Evolutionary conservation across 2,329 filamentous ascomycete species (phyloP).

Genomic region (Colletotrichum magnum): DNA sequence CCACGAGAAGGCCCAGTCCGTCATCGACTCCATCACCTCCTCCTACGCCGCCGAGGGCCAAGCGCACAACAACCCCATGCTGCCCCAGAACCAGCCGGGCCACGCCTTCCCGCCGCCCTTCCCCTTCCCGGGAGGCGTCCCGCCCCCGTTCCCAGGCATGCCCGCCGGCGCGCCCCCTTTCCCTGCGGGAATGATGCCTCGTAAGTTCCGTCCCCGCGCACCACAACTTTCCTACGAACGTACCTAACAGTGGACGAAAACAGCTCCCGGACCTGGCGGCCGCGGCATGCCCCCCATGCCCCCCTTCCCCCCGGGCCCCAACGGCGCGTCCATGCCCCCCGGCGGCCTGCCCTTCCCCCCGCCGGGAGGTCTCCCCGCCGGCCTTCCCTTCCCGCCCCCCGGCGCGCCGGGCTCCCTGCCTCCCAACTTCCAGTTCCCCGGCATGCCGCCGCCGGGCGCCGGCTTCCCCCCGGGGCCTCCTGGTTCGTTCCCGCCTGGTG

Average conservation of each 20-base stretch:
- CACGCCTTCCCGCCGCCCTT: constrained; percentile 68
- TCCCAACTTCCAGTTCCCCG: constrained; percentile 66
- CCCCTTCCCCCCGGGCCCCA: constrained; percentile 58
- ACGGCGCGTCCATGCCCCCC: constrained; percentile 54
- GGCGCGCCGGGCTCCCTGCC: constrained; percentile 46
- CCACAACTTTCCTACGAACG: neutral
- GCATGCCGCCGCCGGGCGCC: constrained; percentile 56
- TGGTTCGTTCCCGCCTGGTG: constrained; percentile 52
- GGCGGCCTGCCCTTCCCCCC: constrained; percentile 61
- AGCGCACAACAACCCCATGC: constrained; percentile 86
- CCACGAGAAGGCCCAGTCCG: constrained; percentile 97
- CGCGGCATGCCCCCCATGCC: constrained; percentile 64
- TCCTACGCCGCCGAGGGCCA: constrained; percentile 97
- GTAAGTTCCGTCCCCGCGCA: constrained; percentile 58
- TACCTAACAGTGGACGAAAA: constrained; percentile 19
- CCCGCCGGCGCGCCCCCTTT: constrained; percentile 57
- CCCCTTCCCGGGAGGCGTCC: constrained; percentile 73
- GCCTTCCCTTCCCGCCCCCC: constrained; percentile 47
- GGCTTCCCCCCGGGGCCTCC: constrained; percentile 57
- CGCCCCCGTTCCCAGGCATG: constrained; percentile 72
- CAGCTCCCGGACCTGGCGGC: constrained; percentile 65
- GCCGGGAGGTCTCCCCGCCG: constrained; percentile 47
- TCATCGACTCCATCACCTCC: constrained; percentile 97
- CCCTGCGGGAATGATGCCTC: constrained; percentile 61
- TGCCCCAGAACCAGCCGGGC: constrained; percentile 77